Base-by-base conservation (phyloP, 2,329 filamentous ascomycete genomes). In the Colletotrichum godetiae region DNA sequence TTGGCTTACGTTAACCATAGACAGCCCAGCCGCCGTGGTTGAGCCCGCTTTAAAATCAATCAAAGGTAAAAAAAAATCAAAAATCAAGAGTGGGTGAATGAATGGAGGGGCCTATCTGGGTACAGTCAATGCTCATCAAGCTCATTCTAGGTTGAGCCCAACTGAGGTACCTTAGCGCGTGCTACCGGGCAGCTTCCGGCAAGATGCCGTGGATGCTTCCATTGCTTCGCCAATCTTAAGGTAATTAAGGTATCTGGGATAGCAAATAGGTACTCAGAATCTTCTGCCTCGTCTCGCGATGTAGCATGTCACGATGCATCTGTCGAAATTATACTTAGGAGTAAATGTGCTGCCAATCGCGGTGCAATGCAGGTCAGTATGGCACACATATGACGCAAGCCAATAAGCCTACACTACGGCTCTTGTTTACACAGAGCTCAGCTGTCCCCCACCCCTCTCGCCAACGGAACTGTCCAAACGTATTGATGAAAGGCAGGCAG, bases 371-470 rank as follows among this genome's bases (percentile, higher is more conserved):
- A 67, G 37, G 35, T 49, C 29, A 13, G 33, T 35, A 56, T 62
- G 64, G 64, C 29, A 62, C 22, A 61, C 22, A 67, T 33, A 49
- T 68, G 68, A 67, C 64, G 46, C 64, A 57, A 61, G n/a, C 57
- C 57, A 68, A 62, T 56, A 24, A 12, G 24, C 11, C 29, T 52
- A 29, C 15, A 63, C 29, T 52, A n/a, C 15, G 52, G 56, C 22
- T 31, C 22, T 22, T 37, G 19, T 35, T 49, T 29, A 24, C 52
- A 57, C 65, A 65, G 68, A 62, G 63, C 57, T 33, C 42, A 49
- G 42, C 42, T 49, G 42, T 49, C 42, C 19, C 19, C 42, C 42
- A 19, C 42, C 42, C 42, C 42, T 49, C 19, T 49, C 42, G 42
- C 42, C 42, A 8, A 49, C 19, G 42, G 42, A 49, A n/a, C 7